Evolutionary conservation across 305 asterid species (phyloP).

Genomic region (Solanum hybrid): DNA sequence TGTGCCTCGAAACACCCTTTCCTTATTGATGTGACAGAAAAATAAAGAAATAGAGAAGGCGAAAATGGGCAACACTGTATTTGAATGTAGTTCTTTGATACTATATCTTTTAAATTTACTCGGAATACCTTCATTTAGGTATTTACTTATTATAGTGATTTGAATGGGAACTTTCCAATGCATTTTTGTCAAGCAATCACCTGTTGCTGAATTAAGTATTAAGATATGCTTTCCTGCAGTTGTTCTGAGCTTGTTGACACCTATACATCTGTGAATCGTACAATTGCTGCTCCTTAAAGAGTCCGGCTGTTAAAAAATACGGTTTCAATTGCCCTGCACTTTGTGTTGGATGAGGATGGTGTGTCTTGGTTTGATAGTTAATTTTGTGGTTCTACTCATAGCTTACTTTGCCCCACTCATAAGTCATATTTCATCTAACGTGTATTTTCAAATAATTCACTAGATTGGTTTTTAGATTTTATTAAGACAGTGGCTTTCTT

Average conservation of each 20-base stretch:
- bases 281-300: not conserved
- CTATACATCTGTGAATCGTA: not conserved
- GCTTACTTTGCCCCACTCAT: not conserved
- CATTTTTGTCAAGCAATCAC: not conserved
- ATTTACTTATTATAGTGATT: not conserved
- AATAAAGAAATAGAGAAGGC: not conserved
- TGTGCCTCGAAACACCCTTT: not conserved
- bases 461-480: not conserved
- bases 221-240: not conserved
- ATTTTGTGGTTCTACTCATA: not conserved
- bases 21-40: not conserved
- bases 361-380: not conserved
- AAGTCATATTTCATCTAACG: not conserved
- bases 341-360: not conserved
- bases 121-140: not conserved
- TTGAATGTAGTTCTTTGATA: not conserved
- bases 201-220: not conserved
- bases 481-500: not conserved
- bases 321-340: not conserved
- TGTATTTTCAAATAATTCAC: not conserved
- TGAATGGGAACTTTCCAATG: not conserved
- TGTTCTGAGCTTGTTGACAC: not conserved
- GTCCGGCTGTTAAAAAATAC: not conserved
- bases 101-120: not conserved
- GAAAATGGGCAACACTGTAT: not conserved